Evolutionary conservation across 768 basidiomycete species (phyloP), one percentile per base, ranked within the genome.

Genomic region (Suillus lakei): DNA sequence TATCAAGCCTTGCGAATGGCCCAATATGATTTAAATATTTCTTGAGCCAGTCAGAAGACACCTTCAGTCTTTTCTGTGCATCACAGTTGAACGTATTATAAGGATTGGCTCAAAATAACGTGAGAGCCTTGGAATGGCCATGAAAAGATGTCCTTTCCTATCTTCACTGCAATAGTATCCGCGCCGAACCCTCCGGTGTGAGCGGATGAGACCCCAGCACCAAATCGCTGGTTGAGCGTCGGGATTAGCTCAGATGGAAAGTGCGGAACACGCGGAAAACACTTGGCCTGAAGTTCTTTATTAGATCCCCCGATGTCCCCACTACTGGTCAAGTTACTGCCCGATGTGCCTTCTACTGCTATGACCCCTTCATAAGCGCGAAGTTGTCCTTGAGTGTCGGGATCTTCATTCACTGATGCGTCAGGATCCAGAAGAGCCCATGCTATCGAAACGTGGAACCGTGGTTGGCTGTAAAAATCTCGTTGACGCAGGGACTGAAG

Each of bases 381-480:
- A 30, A 26, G 38, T 30, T 28, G 61, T 53, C 26, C 28, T 41
- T 21, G 16, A 21, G 38, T 26, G 26, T 41, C 18, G 39, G 8
- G 6, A 2, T 59, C 18, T 13, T 38, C 18, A 18, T 59, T 41
- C 39, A 28, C 12, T 21, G 66, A 38, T 10, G 67, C 53, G 38
- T 63, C 21, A 48, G 67, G 66, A 39, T 86, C 81, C 59, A 94
- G 84, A 51, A 95, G 81, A 16, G 89, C 88, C 96, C 96, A 98
- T 12, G 89, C 94, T 62, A 98, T 88, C 2, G 95, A 96, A 15
- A 91, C 85, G 73, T 98, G 96, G 72, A 96, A 98, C 53, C 89
- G 86, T 23, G 96, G 95, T 36, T 86, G 79, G 39, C 80, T 71
- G 77, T 98, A 97, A 77, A 93, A 98, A 63, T 85, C 84, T 68